Conservation (phyloP, 306 rosid species). For the Clitoria ternatea region DNA sequence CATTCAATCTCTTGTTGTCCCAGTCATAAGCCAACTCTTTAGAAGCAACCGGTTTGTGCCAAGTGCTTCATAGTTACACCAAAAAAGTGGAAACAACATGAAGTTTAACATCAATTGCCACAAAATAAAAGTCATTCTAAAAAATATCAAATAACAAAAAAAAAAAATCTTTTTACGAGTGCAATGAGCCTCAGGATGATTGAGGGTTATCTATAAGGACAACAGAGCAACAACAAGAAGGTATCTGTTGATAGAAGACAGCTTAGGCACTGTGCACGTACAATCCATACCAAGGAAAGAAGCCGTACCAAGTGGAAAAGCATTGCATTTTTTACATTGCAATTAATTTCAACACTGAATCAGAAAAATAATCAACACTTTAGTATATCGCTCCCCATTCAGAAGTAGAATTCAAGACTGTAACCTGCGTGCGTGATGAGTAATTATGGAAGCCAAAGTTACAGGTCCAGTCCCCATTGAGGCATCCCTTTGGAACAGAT, state of each 20-base stretch:
- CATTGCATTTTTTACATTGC: constrained; percentile 95
- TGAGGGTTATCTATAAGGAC: neutral
- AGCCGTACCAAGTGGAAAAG: constrained; percentile 74
- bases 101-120: constrained; percentile 31
- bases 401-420: constrained; percentile 10
- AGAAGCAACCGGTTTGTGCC: constrained; percentile 91
- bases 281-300: constrained; percentile 14
- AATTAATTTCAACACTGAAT: constrained; percentile 33
- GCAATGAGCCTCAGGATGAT: neutral
- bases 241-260: constrained; percentile 7
- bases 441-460: constrained; percentile 92
- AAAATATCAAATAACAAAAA: constrained; percentile 12
- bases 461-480: constrained; percentile 93
- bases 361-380: constrained; percentile 24
- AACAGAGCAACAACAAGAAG: neutral
- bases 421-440: constrained; percentile 84
- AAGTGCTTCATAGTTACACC: constrained; percentile 61
- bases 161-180: no score
- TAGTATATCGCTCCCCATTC: neutral
- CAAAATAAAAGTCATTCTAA: neutral
- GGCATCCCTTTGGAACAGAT: constrained; percentile 74
- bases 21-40: constrained; percentile 76
- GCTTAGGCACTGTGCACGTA: constrained; percentile 7
- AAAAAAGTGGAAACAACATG: constrained; percentile 7
- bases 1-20: constrained; percentile 88